Evolutionary conservation across 805 yeast species (phyloP), one percentile per base, ranked within the genome.

Genomic region (Pichia thaimueangensis): DNA sequence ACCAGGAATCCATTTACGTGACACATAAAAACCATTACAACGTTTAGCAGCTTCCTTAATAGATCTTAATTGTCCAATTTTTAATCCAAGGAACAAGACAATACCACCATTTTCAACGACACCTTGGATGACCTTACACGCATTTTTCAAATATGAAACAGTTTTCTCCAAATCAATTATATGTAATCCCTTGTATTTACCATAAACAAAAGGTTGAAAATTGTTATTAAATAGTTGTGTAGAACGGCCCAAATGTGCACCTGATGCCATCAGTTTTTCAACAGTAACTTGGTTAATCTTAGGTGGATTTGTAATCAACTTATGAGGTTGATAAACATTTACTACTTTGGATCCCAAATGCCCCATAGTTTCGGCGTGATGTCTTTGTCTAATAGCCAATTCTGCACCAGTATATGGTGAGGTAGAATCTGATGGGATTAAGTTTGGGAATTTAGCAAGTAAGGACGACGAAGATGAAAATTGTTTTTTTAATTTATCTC

Each of bases 171-270:
- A 69, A 61, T 91, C 96, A 52, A 93, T 89, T 40, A 93, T 76
- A 61, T 88, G 95, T 44, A 93, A 73, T n/a, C 88, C 96, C 47
- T 86, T 81, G 55, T 93, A 87, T 49, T 76, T 82, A 42, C 97
- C 98, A 57, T 82, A 82, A 35, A 91, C 74, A 60, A 72, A 93
- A 10, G 94, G 89, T 62, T 88, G 91, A 39, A 89, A 86, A 22
- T 83, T 73, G 9, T 88, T 79, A 53, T 94, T 78, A 77, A 81
- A 83, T 47, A 82, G 68, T 3, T 82, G 69, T 28, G 78, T 82
- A n/a, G 95, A 74, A 54, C 91, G 97, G 23, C 98, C 98, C 52
- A 93, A 68, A 62, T 93, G 98, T 35, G 91, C 91, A 40, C 96
- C 97, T 0, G 97, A 86, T 4, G 96, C 91, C 62, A 91, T 61